Evolutionary conservation across 2,329 filamentous ascomycete genomes (phyloP), one percentile per base, ranked within the genome.

Genomic region (Metarhizium sp.): DNA sequence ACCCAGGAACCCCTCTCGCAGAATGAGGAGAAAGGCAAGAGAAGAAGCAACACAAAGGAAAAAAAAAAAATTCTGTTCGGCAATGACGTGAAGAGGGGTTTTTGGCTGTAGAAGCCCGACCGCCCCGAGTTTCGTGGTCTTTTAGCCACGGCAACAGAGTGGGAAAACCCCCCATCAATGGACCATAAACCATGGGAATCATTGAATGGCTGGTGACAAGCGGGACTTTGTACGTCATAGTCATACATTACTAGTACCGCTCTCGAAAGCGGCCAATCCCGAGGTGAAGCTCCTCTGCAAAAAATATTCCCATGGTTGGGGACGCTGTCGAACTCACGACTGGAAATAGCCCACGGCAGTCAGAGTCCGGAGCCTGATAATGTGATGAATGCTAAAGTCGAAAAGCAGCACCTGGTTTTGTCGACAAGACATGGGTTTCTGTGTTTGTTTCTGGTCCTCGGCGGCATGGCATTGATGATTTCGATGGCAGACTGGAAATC

Each of bases 181-280:
- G 20, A 53, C 10, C 36, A 25, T 14, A 25, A 14, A 20, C 32
- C 32, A 34, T 34, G 32, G 32, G 32, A 34, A 34, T 34, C 32
- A 50, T 38, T 36, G 32, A 34, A 49, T 52, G 54, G 50, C 46
- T 30, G 50, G 36, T 30, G 53, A 55, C 48, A 40, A 55, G 53
- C 46, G 49, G 53, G 49, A 34, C 48, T 29, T 45, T 34, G 16
- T 36, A 34, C 29, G 47, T 50, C 47, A 50, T 8, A 46, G 16
- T 42, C 40, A 18, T 14, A 42, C 43, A 11, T 18, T 34, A 6
- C 32, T 14, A n/a, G n/a, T n/a, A n/a, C 45, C 20, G 13, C 18
- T 25, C 25, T 25, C 3, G 42, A 40, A 6, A 38, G 45, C 34
- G 16, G 29, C 36, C 49, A 46, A 50, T 11, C n/a, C 43, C 8